Base-by-base conservation (phyloP, 352 stramenopile genomes). In the Globisporangium yorkense region DNA sequence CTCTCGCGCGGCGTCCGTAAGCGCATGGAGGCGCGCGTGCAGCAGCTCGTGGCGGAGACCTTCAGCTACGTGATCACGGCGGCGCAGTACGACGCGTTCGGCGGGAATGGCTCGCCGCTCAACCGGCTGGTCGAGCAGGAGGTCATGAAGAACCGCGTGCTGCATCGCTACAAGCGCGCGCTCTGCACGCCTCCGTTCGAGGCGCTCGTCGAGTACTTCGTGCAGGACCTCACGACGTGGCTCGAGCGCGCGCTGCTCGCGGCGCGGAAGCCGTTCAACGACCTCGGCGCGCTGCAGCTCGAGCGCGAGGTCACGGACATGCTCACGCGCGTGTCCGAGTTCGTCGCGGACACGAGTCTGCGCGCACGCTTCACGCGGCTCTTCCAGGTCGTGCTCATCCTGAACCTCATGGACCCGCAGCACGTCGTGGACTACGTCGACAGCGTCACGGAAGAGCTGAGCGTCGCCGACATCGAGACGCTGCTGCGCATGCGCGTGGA, bases 401-500 rank as follows among this genome's bases (percentile, higher is more conserved):
- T 94, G 40, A 94, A 92, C 59, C 60, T 94, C n/a, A 72, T 87
- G 68, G 74, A 89, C 46, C 82, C 84, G 5, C 67, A 48, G 16
- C 80, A 94, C 56, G 71, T 94, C 3, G 53, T 88, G 18, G 81
- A 90, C 53, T 92, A 89, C 57, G 57, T 79, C 3, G 63, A 75
- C 37, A 80, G 68, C 37, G 68, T 90, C 40, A 69, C 60, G 15
- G 54, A 75, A 10, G 75, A 87, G 33, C 54, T 92, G 7, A 77
- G 63, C 12, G 12, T 71, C 8, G 51, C 71, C 12, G 78, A 79
- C 43, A 84, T 93, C 37, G 70, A 71, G 52, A 73, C 63, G 33
- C 67, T 88, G 20, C 62, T 93, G 46, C 67, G 59, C 7, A 80
- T 92, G 74, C 84, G 84, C 48, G 67, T 91, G 29, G 81, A 91